Evolutionary conservation across 108 stramenopile genomes (phyloP).

Genomic region (Cyclotella sp.): DNA sequence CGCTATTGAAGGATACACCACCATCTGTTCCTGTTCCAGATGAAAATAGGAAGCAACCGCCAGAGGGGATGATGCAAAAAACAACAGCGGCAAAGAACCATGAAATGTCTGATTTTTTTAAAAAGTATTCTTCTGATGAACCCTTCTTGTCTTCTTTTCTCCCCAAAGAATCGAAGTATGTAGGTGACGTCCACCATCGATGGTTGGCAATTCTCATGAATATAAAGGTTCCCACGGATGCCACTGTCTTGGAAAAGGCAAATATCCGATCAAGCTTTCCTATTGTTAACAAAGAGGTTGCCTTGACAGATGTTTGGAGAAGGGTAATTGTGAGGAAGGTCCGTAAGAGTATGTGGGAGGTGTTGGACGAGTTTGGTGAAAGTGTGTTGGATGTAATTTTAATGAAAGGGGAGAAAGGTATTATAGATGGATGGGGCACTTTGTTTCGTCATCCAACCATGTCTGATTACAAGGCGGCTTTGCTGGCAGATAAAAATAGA

Average conservation of each 20-base stretch:
- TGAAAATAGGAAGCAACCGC: no score
- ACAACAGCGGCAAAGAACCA: no score
- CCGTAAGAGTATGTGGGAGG: neutral
- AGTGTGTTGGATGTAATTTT: neutral
- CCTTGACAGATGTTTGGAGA: neutral
- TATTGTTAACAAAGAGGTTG: neutral
- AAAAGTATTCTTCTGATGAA: no score
- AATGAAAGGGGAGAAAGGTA: neutral
- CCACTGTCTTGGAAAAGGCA: neutral
- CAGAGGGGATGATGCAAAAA: no score
- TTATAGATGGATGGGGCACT: neutral
- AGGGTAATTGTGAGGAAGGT: neutral
- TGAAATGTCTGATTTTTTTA: no score
- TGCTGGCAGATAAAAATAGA: neutral
- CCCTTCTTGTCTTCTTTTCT: no score
- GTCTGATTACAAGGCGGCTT: neutral
- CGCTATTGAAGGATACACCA: no score
- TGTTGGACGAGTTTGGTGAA: neutral
- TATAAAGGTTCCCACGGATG: neutral
- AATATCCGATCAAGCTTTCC: neutral
- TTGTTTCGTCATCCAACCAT: neutral
- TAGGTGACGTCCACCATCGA: neutral
- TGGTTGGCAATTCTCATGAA: neutral
- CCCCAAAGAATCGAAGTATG: neutral
- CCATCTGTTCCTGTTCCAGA: no score